Evolutionary conservation across 208 protist genomes (phyloP), one percentile per base, ranked within the genome.

Genomic region (Acanthamoeba culbertsoni): DNA sequence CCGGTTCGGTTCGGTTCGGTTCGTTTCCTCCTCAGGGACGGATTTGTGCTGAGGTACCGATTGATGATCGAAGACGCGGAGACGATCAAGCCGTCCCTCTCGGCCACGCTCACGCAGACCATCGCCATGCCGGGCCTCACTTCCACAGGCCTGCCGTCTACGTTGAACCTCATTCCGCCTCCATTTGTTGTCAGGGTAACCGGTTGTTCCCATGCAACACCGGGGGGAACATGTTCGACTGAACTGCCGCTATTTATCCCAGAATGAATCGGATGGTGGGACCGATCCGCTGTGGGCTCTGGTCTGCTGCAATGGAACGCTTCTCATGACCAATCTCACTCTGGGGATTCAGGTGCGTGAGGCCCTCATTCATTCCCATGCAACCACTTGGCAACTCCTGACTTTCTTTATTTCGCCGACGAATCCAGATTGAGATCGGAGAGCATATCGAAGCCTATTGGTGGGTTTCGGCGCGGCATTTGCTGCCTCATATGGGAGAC

Each of bases 401-500:
- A 33, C 6, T 68, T 37, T 68, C 7, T 33, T 68, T 26, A 68
- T 7, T 68, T 37, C 23, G 12, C 23, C 28, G 18, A 7, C 18
- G 48, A 18, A 7, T 35, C 6, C 43, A 82, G 71, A 82, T 82
- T 26, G 71, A 82, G 43, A 82, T 82, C 6, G 71, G 42, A 4
- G 42, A 82, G 71, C 71, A 82, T 6, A 35, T 82, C 42, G 71
- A 82, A 26, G 71, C 71, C 5, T 82, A 53, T 35, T 82, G 71
- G 71, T 82, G 71, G 71, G 71, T 82, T n/a, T 35, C 18, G 10
- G 45, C 71, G 0, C 71, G 71, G 2, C 71, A 53, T n/a, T n/a
- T 82, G 20, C 71, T 82, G 37, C 71, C 71, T 53, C 71, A 82
- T 31, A 82, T 82, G 71, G 71, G 71, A 16, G 71, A 82, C 71